Base-by-base conservation (phyloP, 106 monocot species). In the Dactylorhiza incarnata region DNA sequence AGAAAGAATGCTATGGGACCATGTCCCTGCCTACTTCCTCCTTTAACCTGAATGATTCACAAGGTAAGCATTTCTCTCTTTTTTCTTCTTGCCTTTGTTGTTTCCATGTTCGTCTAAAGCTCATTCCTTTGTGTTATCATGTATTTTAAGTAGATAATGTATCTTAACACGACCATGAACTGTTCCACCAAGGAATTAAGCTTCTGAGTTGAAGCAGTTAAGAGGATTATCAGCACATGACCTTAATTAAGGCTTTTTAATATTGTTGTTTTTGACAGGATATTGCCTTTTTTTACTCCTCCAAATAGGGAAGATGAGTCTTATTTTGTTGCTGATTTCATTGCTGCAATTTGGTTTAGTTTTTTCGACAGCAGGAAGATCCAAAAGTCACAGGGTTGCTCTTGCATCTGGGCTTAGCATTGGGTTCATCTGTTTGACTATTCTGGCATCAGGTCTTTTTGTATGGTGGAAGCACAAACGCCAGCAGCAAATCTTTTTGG, bases 401-500 rank as follows among this genome's bases (percentile, higher is more conserved):
- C 50, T 86, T 71, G 77, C 77, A 29, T 74, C 73, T 77, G 82
- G 82, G 13, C 52, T 73, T 22, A 82, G 86, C 80, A 13, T 77
- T 44, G 79, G 76, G 29, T 74, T 15, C 10, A 56, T 76, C 14
- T 66, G 78, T 26, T n/a, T 85, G 23, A 44, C 83, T 68, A 45
- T 79, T 62, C 16, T 80, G 15, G 56, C 48, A 22, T 25, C 76
- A 16, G 77, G 79, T 8, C 66, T 83, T 29, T 74, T 77, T 15
- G 44, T 80, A 12, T 80, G 82, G 77, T 74, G 82, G 82, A 86
- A 80, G 77, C 83, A 83, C 20, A 86, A 56, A 62, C 59, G 58
- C 15, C 82, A 83, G 16, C 79, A 83, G 44, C 79, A 80, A 68
- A 74, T 75, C 25, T 75, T 83, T 62, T 86, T 80, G 26, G 86